Base-by-base conservation (phyloP, 805 yeast genomes). In the Nakazawaea wickerhamii region DNA sequence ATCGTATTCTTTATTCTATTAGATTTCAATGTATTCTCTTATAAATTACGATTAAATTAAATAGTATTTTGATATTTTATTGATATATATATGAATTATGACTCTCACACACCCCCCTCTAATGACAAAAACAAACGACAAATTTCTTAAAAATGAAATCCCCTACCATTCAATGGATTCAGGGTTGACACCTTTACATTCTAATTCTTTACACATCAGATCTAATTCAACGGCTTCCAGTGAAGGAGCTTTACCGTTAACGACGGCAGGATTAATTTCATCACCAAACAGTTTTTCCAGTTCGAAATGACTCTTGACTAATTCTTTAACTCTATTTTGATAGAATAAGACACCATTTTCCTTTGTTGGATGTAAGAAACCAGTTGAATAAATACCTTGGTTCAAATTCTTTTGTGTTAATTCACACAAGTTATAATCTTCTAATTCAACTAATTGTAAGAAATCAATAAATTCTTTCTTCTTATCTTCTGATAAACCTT, bases 381-480 rank as follows among this genome's bases (percentile, higher is more conserved):
- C 84, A 4, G 81, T 70, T 3, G 72, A 62, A 57, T 77, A 77
- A 34, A 77, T 64, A 22, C 83, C 82, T 57, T 75, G 77, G 59
- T 75, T 75, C 55, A 77, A 65, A 62, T 77, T 77, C 63, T 73
- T 72, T 54, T 78, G 83, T 7, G 84, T 77, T 54, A 65, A 64
- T 42, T 67, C 75, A 61, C 82, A 77, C 49, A 78, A 63, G 55
- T 78, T 74, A 60, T 64, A 78, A 59, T 78, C 83, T 55, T 76
- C 81, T n/a, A 68, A 47, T 59, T 77, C 84, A 45, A 77, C 83
- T 55, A 71, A 64, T 57, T 77, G 81, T 59, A 77, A 65, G 58
- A 77, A 77, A 49, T 77, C 83, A 39, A 77, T 79, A 63, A 77
- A 77, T 52, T 77, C 83, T 51, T 75, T 74, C 64, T 74, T 76